phyloP scores from a whole-genome alignment of 225 moss, liverwort and hornwort genomes.

The Sphagnum tenellum region DNA sequence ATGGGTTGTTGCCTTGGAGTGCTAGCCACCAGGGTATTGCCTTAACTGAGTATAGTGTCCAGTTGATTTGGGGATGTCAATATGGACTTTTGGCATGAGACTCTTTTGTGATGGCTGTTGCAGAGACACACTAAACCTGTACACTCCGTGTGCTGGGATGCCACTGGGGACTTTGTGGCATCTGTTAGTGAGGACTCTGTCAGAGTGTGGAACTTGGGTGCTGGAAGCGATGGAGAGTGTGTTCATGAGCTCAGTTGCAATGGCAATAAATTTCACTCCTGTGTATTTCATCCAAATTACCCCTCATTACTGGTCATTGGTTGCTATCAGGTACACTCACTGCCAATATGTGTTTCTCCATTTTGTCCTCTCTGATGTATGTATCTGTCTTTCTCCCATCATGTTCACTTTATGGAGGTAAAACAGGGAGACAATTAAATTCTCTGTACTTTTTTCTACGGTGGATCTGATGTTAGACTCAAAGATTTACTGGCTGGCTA shows the following conservation, averaged over 20 bases:
- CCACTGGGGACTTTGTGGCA: slow-evolving; percentile 89
- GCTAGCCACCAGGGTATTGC: too few species aligned
- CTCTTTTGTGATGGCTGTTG: slow-evolving; percentile 1
- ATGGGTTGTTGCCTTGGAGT: too few species aligned
- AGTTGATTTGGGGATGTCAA: too few species aligned
- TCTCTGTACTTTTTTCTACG: background rate
- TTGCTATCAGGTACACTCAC: slow-evolving; percentile 75
- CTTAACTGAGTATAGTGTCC: too few species aligned
- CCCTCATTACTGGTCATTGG: slow-evolving; percentile 94
- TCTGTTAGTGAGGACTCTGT: slow-evolving; percentile 99
- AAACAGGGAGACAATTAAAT: background rate
- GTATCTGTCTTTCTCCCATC: background rate
- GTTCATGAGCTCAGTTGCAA: slow-evolving; percentile 98
- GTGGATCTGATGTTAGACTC: background rate
- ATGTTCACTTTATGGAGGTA: background rate
- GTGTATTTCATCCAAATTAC: slow-evolving; percentile 98
- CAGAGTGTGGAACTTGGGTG: slow-evolving; percentile 90
- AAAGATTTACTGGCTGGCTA: too few species aligned
- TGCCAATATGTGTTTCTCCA: background rate
- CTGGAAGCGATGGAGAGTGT: slow-evolving; percentile 84
- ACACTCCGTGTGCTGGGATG: slow-evolving; percentile 97
- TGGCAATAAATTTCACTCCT: slow-evolving; percentile 97
- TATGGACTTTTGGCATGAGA: too few species aligned
- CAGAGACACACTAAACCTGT: slow-evolving; percentile 99
- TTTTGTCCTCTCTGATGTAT: background rate